Evolutionary conservation across 2,329 filamentous ascomycete species (phyloP).

Genomic region (Aspergillus novofumigatus): DNA sequence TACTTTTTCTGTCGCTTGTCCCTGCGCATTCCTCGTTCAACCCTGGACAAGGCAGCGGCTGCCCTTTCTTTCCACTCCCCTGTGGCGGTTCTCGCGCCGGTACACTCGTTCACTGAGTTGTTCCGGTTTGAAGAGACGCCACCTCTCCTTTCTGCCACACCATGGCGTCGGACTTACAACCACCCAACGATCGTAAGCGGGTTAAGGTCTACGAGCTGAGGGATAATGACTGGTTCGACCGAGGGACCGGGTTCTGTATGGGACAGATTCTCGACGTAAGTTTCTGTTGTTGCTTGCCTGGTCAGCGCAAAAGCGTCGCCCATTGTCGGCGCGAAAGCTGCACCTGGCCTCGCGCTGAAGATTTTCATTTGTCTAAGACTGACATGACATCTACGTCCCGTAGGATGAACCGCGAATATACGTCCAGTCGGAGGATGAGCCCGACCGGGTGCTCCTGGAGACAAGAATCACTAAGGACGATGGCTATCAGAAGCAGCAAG

Average conservation of each 20-base stretch:
- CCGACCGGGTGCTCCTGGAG: conserved; percentile 76
- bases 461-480: conserved; percentile 90
- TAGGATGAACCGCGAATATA: conserved; percentile 81
- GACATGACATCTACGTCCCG: conserved; percentile 6
- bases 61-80: conserved; percentile 10
- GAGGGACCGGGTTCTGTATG: conserved; percentile 92
- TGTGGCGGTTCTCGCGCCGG: conserved; percentile 30
- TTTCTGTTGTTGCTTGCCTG: conserved; percentile 11
- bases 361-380: conserved; percentile 8
- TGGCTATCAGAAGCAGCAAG: conserved; percentile 97
- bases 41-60: conserved; percentile 9
- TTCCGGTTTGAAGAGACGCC: conserved; percentile 38
- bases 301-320: conserved; percentile 13
- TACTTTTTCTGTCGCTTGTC: conserved; percentile 11
- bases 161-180: conserved; percentile 47
- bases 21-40: conserved; percentile 9
- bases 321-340: conserved; percentile 16
- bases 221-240: conserved; percentile 98
- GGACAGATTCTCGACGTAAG: conserved; percentile 71
- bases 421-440: conserved; percentile 91
- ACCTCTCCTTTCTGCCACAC: conserved; percentile 30
- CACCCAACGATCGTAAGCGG: conserved; percentile 53
- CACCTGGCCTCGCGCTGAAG: conserved; percentile 8
- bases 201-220: conserved; percentile 99
- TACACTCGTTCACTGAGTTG: conserved; percentile 31